A percentile compares a stretch with the other conserved stretches of the same genome.
Evolutionary conservation across 768 basidiomycete genomes (phyloP).

Genomic region (Psilocybe sp.): DNA sequence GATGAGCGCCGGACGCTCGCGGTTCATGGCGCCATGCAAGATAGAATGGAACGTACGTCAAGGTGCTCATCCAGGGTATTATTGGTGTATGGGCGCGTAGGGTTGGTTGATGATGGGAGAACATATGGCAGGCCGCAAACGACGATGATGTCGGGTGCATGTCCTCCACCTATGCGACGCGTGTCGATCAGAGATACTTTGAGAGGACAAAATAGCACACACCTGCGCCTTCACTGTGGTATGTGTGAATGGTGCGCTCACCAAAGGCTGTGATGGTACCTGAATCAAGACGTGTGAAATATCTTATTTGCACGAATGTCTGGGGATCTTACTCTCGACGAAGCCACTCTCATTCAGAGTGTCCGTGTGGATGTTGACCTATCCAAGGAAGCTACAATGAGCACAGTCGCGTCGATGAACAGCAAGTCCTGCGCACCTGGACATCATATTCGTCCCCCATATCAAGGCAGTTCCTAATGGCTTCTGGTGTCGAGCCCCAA

Average conservation of each 20-base stretch:
- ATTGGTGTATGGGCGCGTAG: conserved; percentile 85
- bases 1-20: neutral
- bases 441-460: conserved; percentile 92
- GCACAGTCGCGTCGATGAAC: neutral
- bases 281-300: conserved; percentile 22
- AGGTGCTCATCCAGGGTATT: conserved; percentile 98
- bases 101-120: conserved; percentile 94
- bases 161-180: conserved; percentile 68
- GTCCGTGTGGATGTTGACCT: conserved; percentile 95
- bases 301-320: neutral
- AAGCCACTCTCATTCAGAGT: conserved; percentile 97
- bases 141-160: conserved; percentile 98
- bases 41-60: conserved; percentile 57
- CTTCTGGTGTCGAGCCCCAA: conserved; percentile 89
- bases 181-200: neutral
- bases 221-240: conserved; percentile 96
- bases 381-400: neutral
- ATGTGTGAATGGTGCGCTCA: conserved; percentile 91
- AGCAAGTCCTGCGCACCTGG: conserved; percentile 54
- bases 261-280: conserved; percentile 90
- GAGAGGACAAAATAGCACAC: conserved; percentile 6
- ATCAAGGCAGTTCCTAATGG: conserved; percentile 72
- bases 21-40: neutral
- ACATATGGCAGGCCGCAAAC: conserved; percentile 90
- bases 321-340: conserved; percentile 69